Conservation (phyloP, 2,329 filamentous ascomycete species). For the Helotiales sp. region DNA sequence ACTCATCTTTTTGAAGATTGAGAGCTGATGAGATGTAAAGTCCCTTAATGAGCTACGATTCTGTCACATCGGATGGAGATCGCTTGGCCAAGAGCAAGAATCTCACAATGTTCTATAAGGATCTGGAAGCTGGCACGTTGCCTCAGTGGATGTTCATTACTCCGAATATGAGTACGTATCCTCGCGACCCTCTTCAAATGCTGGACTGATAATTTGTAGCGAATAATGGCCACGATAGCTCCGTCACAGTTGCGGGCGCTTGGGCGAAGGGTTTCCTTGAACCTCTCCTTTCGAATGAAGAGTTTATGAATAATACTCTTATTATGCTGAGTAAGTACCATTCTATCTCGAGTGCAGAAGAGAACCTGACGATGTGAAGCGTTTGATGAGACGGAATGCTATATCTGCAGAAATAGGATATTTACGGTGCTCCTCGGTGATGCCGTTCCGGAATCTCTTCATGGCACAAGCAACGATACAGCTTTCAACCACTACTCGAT, state of each 20-base stretch:
- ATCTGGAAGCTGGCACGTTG: slow-evolving; percentile 61
- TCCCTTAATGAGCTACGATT: slow-evolving; percentile 63
- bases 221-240: slow-evolving; percentile 72
- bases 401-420: slow-evolving; percentile 51
- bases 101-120: slow-evolving; percentile 65
- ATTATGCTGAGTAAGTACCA: slow-evolving; percentile 49
- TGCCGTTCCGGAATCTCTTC: slow-evolving; percentile 45
- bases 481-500: slow-evolving; percentile 47
- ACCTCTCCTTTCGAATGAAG: slow-evolving; percentile 67
- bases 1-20: neutral
- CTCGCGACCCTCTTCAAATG: neutral
- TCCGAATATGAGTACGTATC: slow-evolving; percentile 61
- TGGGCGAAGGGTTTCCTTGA: slow-evolving; percentile 71
- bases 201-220: slow-evolving; percentile 40
- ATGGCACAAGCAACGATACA: slow-evolving; percentile 50
- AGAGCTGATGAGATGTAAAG: slow-evolving; percentile 5
- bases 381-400: slow-evolving; percentile 55
- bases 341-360: slow-evolving; percentile 54
- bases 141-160: slow-evolving; percentile 75
- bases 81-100: slow-evolving; percentile 73
- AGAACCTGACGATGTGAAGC: slow-evolving; percentile 57
- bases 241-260: slow-evolving; percentile 63
- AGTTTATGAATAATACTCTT: slow-evolving; percentile 53
- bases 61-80: slow-evolving; percentile 55
- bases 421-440: slow-evolving; percentile 54